Conservation (phyloP, 495 filamentous ascomycete genomes). For the Talaromyces wortmannii region DNA sequence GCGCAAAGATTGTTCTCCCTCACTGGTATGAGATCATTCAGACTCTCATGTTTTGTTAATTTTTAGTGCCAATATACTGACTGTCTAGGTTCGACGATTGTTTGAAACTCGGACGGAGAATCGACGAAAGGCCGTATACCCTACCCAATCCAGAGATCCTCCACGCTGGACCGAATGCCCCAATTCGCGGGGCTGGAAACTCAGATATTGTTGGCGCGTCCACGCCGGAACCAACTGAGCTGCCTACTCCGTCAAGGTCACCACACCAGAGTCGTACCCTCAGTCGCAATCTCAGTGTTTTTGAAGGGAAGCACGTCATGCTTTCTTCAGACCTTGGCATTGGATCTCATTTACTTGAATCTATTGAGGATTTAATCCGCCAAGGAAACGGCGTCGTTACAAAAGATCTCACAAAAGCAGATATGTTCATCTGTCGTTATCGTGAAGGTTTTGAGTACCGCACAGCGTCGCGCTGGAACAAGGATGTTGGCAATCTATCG, state of each 20-base stretch:
- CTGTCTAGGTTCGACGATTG: conserved; percentile 85
- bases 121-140: conserved; percentile 79
- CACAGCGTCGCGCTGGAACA: conserved; percentile 62
- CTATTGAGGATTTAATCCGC: conserved; percentile 62
- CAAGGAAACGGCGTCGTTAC: conserved; percentile 64
- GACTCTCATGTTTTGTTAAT: not conserved
- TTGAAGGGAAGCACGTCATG: conserved; percentile 49
- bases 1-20: conserved; percentile 80
- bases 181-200: conserved; percentile 46
- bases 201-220: conserved; percentile 68
- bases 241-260: conserved; percentile 37
- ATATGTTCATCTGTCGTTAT: conserved; percentile 81
- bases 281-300: conserved; percentile 36
- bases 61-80: not conserved
- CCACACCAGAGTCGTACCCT: conserved; percentile 17
- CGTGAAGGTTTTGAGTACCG: conserved; percentile 76
- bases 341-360: conserved; percentile 53
- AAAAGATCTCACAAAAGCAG: conserved; percentile 57
- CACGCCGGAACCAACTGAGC: conserved; percentile 51
- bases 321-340: conserved; percentile 64
- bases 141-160: conserved; percentile 83
- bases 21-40: conserved; percentile 62
- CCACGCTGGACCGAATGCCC: conserved; percentile 43
- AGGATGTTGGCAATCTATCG: conserved; percentile 82
- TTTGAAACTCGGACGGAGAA: conserved; percentile 78